Evolutionary conservation across 176 grass and related monocot genomes (phyloP), one percentile per base, ranked within the genome.

Genomic region (Pharus latifolius): DNA sequence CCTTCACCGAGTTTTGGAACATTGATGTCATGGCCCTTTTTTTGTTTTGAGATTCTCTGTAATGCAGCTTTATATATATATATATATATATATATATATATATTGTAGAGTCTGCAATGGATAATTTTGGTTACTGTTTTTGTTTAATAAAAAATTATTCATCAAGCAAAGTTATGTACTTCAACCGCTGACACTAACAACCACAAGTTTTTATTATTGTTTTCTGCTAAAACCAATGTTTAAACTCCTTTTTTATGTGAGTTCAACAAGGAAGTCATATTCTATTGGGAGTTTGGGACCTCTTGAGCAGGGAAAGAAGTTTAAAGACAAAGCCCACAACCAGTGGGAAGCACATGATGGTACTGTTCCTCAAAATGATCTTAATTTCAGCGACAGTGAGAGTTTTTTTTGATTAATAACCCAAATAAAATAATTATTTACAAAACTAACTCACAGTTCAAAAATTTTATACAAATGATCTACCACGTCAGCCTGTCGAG

Each of bases 341-440:
- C 84, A 90, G 17, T 80, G 73, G 65, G 95, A 99, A 46, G 38
- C 76, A 54, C 84, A 85, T 68, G 94, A 86, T 66, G 71, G 72
- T 54, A 42, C 60, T 75, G 64, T 88, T 85, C 85, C 89, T 34
- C 85, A 92, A 73, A 82, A 81, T 57, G 85, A 85, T 66, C 72
- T 98, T 62, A 98, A 91, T 69, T 79, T 98, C 41, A 98, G 89
- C 14, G 94, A 98, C 42, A 91, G 94, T 60, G n/a, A n/a, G n/a
- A n/a, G n/a, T n/a, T n/a, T n/a, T n/a, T n/a, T n/a, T n/a, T n/a
- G n/a, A n/a, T n/a, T n/a, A n/a, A n/a, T n/a, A n/a, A n/a, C n/a
- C n/a, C n/a, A n/a, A n/a, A n/a, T n/a, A n/a, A n/a, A n/a, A n/a
- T n/a, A n/a, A n/a, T n/a, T n/a, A n/a, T n/a, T n/a, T n/a, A n/a